A percentile compares a stretch with the other conserved stretches of the same genome.
These are phyloP conservation scores for Astraeus odoratus DNA, from an alignment of 768 basidiomycete genomes.

Conservation along the genomic window DNA sequence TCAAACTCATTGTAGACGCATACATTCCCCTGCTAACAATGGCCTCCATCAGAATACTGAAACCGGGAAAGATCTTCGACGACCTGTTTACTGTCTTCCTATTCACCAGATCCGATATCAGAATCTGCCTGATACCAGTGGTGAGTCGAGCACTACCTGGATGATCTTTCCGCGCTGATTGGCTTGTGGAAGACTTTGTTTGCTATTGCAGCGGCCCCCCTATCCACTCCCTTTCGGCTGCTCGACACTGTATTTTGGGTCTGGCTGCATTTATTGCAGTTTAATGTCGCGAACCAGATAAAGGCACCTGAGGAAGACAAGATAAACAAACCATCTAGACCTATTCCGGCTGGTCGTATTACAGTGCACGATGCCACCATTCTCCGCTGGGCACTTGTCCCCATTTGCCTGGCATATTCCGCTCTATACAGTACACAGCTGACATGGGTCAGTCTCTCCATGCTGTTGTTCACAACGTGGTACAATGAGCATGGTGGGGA, in stretches of 20 bases:
- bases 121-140: slow-evolving; percentile 22
- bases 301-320: slow-evolving; percentile 36
- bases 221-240: slow-evolving; percentile 12
- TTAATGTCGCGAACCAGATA: slow-evolving; percentile 39
- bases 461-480: slow-evolving; percentile 26
- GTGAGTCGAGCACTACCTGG: slow-evolving; percentile 5
- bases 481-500: slow-evolving; percentile 36
- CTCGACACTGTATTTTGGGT: slow-evolving; percentile 34
- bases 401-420: slow-evolving; percentile 31
- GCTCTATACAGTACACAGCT: slow-evolving; percentile 25
- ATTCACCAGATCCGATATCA: slow-evolving; percentile 21
- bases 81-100: slow-evolving; percentile 13
- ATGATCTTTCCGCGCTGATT: not conserved
- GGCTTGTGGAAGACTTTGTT: slow-evolving; percentile 15
- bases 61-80: not conserved
- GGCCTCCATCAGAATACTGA: not conserved
- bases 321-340: slow-evolving; percentile 39
- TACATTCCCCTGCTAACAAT: not conserved
- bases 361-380: slow-evolving; percentile 26
- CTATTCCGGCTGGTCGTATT: slow-evolving; percentile 38
- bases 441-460: slow-evolving; percentile 27
- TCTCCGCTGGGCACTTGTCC: slow-evolving; percentile 31
- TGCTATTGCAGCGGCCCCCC: slow-evolving; percentile 27
- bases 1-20: not conserved
- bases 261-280: slow-evolving; percentile 40